Conservation (phyloP, 129 eudicot genomes). For the Ambrosia artemisiifolia region DNA sequence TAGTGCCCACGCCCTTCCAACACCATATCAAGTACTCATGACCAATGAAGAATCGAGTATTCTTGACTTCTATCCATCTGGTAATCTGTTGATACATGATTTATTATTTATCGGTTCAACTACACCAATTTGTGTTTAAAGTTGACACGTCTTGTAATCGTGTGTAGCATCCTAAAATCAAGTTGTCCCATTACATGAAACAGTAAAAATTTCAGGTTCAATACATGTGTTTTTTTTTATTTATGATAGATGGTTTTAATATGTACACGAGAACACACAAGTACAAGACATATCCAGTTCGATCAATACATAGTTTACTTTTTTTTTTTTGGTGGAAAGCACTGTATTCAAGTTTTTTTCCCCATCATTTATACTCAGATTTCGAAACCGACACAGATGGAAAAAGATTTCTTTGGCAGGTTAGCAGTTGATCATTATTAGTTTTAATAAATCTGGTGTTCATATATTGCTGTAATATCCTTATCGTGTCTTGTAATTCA, state of each 20-base stretch:
- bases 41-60: conserved; percentile 35
- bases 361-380: conserved; percentile 29
- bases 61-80: conserved; percentile 43
- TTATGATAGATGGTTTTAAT: no score
- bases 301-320: no score
- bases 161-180: no score
- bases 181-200: no score
- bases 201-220: no score
- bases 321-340: neutral
- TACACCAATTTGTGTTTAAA: neutral
- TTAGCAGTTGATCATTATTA: conserved; percentile 8
- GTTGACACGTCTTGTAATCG: no score
- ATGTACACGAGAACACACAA: no score
- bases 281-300: neutral
- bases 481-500: neutral
- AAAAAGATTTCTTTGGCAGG: conserved; percentile 61
- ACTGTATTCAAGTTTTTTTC: neutral
- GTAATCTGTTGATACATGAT: conserved; percentile 17
- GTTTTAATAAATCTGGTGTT: neutral
- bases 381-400: conserved; percentile 55
- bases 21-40: conserved; percentile 44
- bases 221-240: no score
- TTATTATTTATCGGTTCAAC: neutral
- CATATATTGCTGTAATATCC: neutral
- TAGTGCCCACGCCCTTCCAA: conserved; percentile 66